A percentile compares a stretch with the other conserved stretches of the same genome.
Evolutionary conservation across 176 grass and related monocot genomes (phyloP).

Genomic region (Triticum aestivum): IWGSC_CS_RefSeq_v2.1 NC_057804.1:10850087-10850586

Average conservation of each 20-base stretch:
- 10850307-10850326: no score
- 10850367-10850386: neutral
- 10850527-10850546: neutral
- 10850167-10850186: neutral
- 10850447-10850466: neutral
- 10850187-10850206: neutral
- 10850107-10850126: neutral
- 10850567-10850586: neutral
- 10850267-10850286: neutral
- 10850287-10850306: neutral
- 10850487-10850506: neutral
- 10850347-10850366: neutral
- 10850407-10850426: neutral
- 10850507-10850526: neutral
- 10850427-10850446: neutral
- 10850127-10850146: neutral
- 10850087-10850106: neutral
- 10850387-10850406: neutral
- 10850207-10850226: neutral
- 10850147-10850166: neutral
- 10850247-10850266: neutral
- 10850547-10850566: neutral
- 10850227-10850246: neutral
- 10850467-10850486: neutral
- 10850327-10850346: neutral